Percentiles rank a stretch among this genome's conserved stretches.
phyloP scores from a whole-genome alignment of 352 stramenopile genomes.

The Phytophthora agathidicida region DNA sequence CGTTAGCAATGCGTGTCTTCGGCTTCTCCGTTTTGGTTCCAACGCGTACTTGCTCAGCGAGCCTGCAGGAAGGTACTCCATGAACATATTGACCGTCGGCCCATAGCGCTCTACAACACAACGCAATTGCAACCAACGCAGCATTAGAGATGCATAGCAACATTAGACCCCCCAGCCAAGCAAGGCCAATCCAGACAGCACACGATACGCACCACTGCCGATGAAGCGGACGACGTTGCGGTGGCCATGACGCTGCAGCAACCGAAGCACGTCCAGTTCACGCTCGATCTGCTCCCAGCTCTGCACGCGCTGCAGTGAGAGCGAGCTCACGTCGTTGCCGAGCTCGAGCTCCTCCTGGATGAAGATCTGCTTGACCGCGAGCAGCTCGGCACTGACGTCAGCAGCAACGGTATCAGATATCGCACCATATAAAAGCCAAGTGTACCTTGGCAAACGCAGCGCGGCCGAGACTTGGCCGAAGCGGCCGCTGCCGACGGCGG shows the following conservation, averaged over 20 bases:
- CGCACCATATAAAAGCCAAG: slow-evolving; percentile 2
- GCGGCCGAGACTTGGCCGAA: slow-evolving; percentile 79
- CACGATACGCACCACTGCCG: slow-evolving; percentile 59
- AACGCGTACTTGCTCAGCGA: slow-evolving; percentile 70
- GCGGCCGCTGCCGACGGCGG: slow-evolving; percentile 64
- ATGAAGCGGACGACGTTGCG: slow-evolving; percentile 69
- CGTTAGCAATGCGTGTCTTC: not conserved
- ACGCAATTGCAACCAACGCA: not conserved
- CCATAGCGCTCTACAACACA: slow-evolving; percentile 59
- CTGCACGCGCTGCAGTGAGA: slow-evolving; percentile 62
- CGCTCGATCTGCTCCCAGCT: slow-evolving; percentile 62
- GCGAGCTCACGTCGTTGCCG: slow-evolving; percentile 70
- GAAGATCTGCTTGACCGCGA: slow-evolving; percentile 90
- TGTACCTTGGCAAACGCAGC: slow-evolving; percentile 65
- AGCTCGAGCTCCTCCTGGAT: slow-evolving; percentile 76
- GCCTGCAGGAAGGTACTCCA: slow-evolving; percentile 87
- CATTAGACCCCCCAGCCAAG: not conserved
- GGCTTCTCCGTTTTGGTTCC: too few relatives aligned
- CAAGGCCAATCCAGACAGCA: too few relatives aligned
- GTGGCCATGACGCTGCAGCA: slow-evolving; percentile 45
- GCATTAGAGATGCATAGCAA: not conserved
- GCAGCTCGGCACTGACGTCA: slow-evolving; percentile 69
- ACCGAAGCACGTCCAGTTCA: slow-evolving; percentile 53
- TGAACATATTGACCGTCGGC: slow-evolving; percentile 74
- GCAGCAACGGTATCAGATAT: slow-evolving; percentile 12